Base-by-base conservation (phyloP, 768 basidiomycete genomes). In the Holtermanniella nyarrowii region DNA sequence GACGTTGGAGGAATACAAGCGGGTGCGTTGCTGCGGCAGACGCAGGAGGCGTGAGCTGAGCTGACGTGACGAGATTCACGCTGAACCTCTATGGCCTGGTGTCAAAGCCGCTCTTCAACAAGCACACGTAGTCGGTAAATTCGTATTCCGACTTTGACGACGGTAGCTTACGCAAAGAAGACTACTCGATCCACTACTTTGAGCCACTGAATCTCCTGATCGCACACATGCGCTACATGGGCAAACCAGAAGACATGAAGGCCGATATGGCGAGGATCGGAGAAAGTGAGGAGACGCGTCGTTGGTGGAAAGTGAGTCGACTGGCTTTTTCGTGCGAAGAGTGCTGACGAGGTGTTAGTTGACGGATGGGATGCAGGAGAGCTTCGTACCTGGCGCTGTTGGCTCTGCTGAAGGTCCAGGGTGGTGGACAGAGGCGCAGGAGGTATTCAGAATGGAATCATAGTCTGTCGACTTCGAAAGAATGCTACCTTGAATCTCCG, bases 361-460 rank as follows among this genome's bases (percentile, higher is more conserved):
- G 42, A 86, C 84, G 0, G 85, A 86, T 65, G 74, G 62, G 3
- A 84, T 87, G 84, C 86, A 88, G 70, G 79, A 82, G 68, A 83
- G 80, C 61, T 79, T 86, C 41, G 75, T 81, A n/a, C 75, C 78
- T 2, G 83, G 79, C 37, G 84, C 85, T 3, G 75, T 74, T 4
- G 84, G 85, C 14, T 85, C 84, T 54, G 84, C 79, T 11, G 76
- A 76, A 21, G 79, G 78, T 3, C 71, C 81, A 3, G 71, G 71
- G 12, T 82, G 84, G 52, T 87, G 85, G 86, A 81, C 81, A 48
- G 59, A 68, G 2, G 65, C 75, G 2, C 79, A 83, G 55, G 83
- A 85, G 64, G 83, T 85, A 1, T 86, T 85, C 63, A 72, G 83
- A 47, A 82, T 84, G 62, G 83, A 84, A 49, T 68, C 70, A n/a